Evolutionary conservation across 345 rosid genomes (phyloP).

Genomic region (Cardamine chenopodiifolia): DNA sequence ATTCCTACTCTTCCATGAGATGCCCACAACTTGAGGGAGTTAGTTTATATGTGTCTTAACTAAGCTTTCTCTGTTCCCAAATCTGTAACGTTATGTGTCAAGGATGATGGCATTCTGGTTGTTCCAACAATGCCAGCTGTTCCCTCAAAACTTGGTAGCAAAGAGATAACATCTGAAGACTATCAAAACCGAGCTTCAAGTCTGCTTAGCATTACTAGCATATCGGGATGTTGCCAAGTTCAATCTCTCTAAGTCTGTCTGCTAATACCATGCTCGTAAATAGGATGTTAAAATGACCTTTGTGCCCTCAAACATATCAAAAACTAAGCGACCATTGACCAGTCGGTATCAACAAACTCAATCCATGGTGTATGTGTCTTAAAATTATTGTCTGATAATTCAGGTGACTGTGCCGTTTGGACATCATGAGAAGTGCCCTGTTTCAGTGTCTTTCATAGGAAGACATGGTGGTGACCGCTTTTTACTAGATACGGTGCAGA

Average conservation of each 20-base stretch:
- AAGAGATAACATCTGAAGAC: slow-evolving; percentile 72
- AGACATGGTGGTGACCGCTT: slow-evolving; percentile 89
- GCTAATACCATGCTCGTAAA: not conserved
- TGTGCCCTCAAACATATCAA: not conserved
- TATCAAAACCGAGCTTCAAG: slow-evolving; percentile 59
- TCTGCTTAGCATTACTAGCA: slow-evolving; percentile 84
- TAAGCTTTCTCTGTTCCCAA: slow-evolving; percentile 2
- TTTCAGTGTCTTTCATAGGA: slow-evolving; percentile 81
- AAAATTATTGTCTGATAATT: slow-evolving; percentile 33
- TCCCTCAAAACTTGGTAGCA: slow-evolving; percentile 88
- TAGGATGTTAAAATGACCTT: slow-evolving; percentile 10
- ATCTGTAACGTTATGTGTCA: slow-evolving; percentile 16
- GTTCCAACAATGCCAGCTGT: slow-evolving; percentile 74
- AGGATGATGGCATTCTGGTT: slow-evolving; percentile 94
- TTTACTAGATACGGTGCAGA: slow-evolving; percentile 72
- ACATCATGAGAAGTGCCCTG: slow-evolving; percentile 66
- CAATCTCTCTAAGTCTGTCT: slow-evolving; percentile 15
- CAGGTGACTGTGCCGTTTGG: slow-evolving; percentile 83
- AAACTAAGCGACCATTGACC: not conserved
- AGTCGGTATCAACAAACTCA: slow-evolving; percentile 6
- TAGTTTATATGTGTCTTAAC: slow-evolving; percentile 27
- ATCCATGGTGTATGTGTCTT: slow-evolving; percentile 6
- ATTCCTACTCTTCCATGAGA: slow-evolving; percentile 19
- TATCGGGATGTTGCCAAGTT: slow-evolving; percentile 99
- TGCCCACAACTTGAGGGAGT: not conserved